Percentiles rank a stretch among this genome's conserved stretches.
Conservation (phyloP, 192 early-diverging fungal species). For the Phycomyces blakesleeanus region DNA sequence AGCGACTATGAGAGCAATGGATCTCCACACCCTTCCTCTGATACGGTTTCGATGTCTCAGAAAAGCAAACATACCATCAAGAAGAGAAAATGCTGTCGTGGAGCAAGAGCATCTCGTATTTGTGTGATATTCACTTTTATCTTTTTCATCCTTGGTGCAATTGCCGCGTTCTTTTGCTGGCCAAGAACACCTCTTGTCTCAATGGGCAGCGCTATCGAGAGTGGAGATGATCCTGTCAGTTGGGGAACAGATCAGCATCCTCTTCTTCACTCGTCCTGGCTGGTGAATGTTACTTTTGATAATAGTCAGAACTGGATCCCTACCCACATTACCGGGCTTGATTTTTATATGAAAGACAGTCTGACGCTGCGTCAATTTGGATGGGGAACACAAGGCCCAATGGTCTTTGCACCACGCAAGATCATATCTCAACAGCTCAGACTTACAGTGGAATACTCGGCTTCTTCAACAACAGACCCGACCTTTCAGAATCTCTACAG, state of each 20-base stretch:
- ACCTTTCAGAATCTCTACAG: conserved; percentile 22
- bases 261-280: conserved; percentile 9
- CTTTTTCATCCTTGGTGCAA: conserved; percentile 1
- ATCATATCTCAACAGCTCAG: conserved; percentile 5
- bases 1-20: background rate
- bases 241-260: conserved; percentile 14
- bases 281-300: conserved; percentile 25
- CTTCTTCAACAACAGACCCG: conserved; percentile 2
- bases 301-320: conserved; percentile 29
- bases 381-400: background rate
- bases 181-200: conserved; percentile 18
- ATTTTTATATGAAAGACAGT: conserved; percentile 18
- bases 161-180: conserved; percentile 25
- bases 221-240: background rate
- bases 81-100: background rate
- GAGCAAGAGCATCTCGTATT: conserved; percentile 1
- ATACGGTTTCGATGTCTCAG: background rate
- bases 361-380: conserved; percentile 15
- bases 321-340: conserved; percentile 15
- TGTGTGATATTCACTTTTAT: conserved; percentile 8
- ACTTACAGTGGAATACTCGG: conserved; percentile 17
- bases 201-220: conserved; percentile 9
- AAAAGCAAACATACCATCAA: background rate
- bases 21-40: background rate
- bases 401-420: conserved; percentile 13